Evolutionary conservation across 371 early-diverging fungal species (phyloP).

Genomic region (Mucor circinelloides): DNA sequence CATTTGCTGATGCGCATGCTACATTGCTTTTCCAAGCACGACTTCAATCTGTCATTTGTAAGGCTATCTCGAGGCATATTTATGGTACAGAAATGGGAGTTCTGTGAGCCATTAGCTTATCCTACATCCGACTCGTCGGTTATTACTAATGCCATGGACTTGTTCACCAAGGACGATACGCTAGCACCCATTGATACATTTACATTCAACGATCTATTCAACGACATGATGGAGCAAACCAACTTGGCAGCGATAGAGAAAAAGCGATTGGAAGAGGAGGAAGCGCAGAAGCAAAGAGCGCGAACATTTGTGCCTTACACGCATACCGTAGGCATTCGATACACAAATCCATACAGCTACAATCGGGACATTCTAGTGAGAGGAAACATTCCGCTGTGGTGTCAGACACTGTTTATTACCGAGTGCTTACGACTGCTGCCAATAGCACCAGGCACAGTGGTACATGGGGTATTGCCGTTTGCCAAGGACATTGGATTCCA

Average conservation of each 20-base stretch:
- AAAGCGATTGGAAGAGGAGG: not conserved
- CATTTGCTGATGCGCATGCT: constrained; percentile 30
- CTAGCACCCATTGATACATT: constrained; percentile 18
- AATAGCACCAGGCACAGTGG: constrained; percentile 21
- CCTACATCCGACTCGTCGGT: not conserved
- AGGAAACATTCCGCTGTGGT: constrained; percentile 42
- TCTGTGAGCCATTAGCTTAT: not conserved
- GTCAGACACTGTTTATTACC: constrained; percentile 37
- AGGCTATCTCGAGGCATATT: constrained; percentile 35
- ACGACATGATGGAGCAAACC: constrained; percentile 11
- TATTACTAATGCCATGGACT: not conserved
- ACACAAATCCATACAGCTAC: constrained; percentile 33
- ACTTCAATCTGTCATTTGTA: constrained; percentile 11
- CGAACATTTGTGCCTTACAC: constrained; percentile 33
- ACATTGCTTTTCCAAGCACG: constrained; percentile 7
- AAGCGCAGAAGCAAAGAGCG: not conserved
- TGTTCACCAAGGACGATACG: not conserved
- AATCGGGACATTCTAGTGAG: constrained; percentile 37
- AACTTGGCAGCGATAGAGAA: not conserved
- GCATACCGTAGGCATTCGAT: constrained; percentile 50
- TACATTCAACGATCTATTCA: constrained; percentile 7
- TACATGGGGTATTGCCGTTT: constrained; percentile 39
- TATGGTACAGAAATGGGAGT: constrained; percentile 31
- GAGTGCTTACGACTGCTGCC: constrained; percentile 34
- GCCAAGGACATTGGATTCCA: constrained; percentile 38